These are phyloP conservation scores for Saccharum officinarum DNA, from an alignment of 176 grass and related monocot species.

Conservation along the genomic window DNA sequence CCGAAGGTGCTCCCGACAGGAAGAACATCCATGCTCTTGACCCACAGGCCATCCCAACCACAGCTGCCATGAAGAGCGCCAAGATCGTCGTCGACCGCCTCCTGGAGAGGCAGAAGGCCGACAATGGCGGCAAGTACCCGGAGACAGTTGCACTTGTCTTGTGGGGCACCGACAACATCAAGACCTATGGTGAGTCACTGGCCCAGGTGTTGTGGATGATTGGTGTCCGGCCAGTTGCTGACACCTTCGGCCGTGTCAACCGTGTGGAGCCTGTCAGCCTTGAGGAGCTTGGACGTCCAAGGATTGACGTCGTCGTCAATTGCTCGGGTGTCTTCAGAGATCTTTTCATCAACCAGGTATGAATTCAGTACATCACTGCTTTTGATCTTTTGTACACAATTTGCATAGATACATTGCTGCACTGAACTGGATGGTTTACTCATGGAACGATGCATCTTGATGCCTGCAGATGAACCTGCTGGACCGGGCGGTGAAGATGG, in stretches of 20 bases:
- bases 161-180: constrained; percentile 99
- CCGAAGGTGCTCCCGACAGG: constrained; percentile 94
- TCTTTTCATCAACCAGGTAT: constrained; percentile 99
- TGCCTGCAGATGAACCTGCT: constrained; percentile 94
- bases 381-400: constrained; percentile 4
- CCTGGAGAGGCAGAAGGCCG: constrained; percentile 84
- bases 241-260: constrained; percentile 93
- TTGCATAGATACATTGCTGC: constrained; percentile 14
- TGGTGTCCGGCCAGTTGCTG: constrained; percentile 73
- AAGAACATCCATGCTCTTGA: constrained; percentile 99
- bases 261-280: constrained; percentile 88
- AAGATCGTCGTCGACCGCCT: constrained; percentile 89
- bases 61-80: constrained; percentile 92
- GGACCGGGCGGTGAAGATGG: constrained; percentile 93
- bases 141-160: constrained; percentile 98
- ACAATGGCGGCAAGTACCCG: constrained; percentile 86
- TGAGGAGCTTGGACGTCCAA: constrained; percentile 92
- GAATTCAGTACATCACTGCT: neutral
- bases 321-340: constrained; percentile 99
- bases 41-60: constrained; percentile 89
- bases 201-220: constrained; percentile 98
- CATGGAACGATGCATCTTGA: neutral
- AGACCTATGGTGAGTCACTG: constrained; percentile 95
- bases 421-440: neutral
- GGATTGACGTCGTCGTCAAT: constrained; percentile 95